Conservation (phyloP, 2,329 filamentous ascomycete species). For the Diaporthe amygdali region DNA sequence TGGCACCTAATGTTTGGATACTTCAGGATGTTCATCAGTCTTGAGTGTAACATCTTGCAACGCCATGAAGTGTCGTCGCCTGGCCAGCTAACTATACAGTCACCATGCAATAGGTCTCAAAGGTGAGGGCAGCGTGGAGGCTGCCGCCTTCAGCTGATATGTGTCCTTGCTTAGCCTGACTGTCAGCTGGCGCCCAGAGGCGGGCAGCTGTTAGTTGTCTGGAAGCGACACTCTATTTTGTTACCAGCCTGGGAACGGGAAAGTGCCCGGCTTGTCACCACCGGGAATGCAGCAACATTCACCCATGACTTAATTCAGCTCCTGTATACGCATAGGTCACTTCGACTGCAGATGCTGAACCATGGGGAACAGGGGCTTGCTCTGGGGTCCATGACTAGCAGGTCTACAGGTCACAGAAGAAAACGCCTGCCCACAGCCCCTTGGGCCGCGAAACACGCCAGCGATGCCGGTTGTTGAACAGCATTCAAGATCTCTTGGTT, state of each 20-base stretch:
- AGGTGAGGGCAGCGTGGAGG: not conserved
- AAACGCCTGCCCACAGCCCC: conserved; percentile 7
- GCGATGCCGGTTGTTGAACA: conserved; percentile 19
- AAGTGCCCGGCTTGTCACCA: conserved; percentile 2
- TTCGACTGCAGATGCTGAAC: conserved; percentile 1
- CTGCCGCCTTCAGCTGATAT: not conserved
- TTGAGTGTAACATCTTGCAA: conserved; percentile 15
- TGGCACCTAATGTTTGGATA: conserved; percentile 12
- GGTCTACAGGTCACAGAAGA: not conserved
- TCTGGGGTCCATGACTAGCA: conserved; percentile 11
- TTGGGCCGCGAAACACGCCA: conserved; percentile 24
- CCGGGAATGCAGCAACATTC: not conserved
- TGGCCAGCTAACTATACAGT: not conserved
- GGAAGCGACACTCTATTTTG: not conserved
- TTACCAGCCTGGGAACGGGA: not conserved
- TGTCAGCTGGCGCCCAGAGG: not conserved
- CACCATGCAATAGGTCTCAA: not conserved
- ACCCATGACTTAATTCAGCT: not conserved
- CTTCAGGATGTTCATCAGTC: conserved; percentile 8
- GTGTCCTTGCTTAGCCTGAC: not conserved
- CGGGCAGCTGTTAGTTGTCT: not conserved
- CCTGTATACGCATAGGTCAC: not conserved
- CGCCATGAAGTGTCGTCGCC: conserved; percentile 11
- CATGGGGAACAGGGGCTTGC: not conserved
- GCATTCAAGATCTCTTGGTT: conserved; percentile 13